Conservation (phyloP, 2,329 filamentous ascomycete species). For the Mariannaea elegans region DNA sequence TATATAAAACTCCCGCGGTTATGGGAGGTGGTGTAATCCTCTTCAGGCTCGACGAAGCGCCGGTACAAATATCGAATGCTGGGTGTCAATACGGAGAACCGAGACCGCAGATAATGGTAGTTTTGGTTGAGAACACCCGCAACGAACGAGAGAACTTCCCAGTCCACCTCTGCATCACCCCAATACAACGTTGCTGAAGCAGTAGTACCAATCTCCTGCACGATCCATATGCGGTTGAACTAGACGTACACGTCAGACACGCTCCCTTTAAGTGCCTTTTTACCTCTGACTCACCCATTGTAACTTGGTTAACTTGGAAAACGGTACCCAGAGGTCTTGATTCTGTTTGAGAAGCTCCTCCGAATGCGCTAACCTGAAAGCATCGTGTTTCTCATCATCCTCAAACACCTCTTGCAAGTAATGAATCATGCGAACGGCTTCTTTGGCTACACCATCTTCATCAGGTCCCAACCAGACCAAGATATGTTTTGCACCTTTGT, state of each 20-base stretch:
- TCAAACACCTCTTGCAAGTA: slow-evolving; percentile 41
- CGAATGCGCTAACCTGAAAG: slow-evolving; percentile 42
- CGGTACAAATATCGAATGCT: slow-evolving; percentile 45
- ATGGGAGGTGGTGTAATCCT: slow-evolving; percentile 37
- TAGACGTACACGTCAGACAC: slow-evolving; percentile 28
- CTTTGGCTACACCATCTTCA: slow-evolving; percentile 36
- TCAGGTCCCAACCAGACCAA: slow-evolving; percentile 50
- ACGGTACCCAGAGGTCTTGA: slow-evolving; percentile 42
- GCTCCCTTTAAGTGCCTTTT: background rate
- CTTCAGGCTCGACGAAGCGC: slow-evolving; percentile 46
- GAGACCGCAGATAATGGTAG: slow-evolving; percentile 45
- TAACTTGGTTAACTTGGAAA: slow-evolving; percentile 43
- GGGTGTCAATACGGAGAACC: slow-evolving; percentile 44
- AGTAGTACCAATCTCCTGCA: slow-evolving; percentile 48
- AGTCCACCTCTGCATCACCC: slow-evolving; percentile 45
- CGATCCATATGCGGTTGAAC: slow-evolving; percentile 50
- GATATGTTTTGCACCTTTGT: slow-evolving; percentile 44
- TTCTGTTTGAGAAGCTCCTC: slow-evolving; percentile 42
- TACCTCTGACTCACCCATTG: slow-evolving; percentile 43
- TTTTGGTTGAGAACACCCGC: slow-evolving; percentile 43
- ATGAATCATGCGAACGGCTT: slow-evolving; percentile 41
- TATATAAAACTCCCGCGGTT: slow-evolving; percentile 48
- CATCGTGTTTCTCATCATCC: slow-evolving; percentile 41
- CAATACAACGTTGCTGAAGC: slow-evolving; percentile 47
- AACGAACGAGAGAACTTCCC: slow-evolving; percentile 44